Conservation (phyloP, 2,329 filamentous ascomycete species). For the Xylariaceae sp. region DNA sequence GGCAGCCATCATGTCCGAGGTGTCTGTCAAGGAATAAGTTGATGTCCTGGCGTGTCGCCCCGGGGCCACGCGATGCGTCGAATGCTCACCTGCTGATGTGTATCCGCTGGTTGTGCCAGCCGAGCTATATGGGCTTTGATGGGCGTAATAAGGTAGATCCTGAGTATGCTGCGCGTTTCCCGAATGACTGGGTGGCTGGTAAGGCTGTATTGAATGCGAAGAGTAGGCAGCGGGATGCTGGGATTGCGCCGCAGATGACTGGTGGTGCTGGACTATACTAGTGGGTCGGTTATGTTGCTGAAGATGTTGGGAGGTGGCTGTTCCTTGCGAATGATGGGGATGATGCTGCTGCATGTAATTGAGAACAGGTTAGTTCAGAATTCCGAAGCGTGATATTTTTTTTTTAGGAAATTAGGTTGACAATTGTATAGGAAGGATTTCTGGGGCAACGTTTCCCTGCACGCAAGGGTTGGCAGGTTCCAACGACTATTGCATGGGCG, state of each 20-base stretch:
- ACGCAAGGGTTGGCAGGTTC: slow-evolving; percentile 40
- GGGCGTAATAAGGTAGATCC: slow-evolving; percentile 70
- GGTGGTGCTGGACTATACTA: slow-evolving; percentile 66
- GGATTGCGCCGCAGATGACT: slow-evolving; percentile 54
- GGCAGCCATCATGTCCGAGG: slow-evolving; percentile 62
- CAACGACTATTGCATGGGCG: slow-evolving; percentile 35
- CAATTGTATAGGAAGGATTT: slow-evolving; percentile 41
- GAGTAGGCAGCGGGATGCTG: slow-evolving; percentile 64
- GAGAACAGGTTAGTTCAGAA: slow-evolving; percentile 50
- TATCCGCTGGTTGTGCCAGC: slow-evolving; percentile 78
- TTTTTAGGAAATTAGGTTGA: background rate
- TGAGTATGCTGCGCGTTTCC: slow-evolving; percentile 56
- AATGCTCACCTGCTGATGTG: slow-evolving; percentile 71
- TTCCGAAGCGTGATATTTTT: slow-evolving; percentile 14
- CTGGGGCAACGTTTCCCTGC: background rate
- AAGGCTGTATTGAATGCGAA: slow-evolving; percentile 61
- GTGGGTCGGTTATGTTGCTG: slow-evolving; percentile 63
- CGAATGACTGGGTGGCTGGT: slow-evolving; percentile 60
- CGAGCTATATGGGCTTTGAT: slow-evolving; percentile 77
- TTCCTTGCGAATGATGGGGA: slow-evolving; percentile 68
- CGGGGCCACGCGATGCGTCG: slow-evolving; percentile 16
- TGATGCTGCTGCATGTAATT: slow-evolving; percentile 71
- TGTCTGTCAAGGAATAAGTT: slow-evolving; percentile 39
- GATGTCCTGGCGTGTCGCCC: slow-evolving; percentile 3
- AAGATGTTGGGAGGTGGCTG: slow-evolving; percentile 59